These are phyloP conservation scores for Raddia distichophylla DNA, from an alignment of 176 grass and related monocot genomes.

Conservation along the genomic window DNA sequence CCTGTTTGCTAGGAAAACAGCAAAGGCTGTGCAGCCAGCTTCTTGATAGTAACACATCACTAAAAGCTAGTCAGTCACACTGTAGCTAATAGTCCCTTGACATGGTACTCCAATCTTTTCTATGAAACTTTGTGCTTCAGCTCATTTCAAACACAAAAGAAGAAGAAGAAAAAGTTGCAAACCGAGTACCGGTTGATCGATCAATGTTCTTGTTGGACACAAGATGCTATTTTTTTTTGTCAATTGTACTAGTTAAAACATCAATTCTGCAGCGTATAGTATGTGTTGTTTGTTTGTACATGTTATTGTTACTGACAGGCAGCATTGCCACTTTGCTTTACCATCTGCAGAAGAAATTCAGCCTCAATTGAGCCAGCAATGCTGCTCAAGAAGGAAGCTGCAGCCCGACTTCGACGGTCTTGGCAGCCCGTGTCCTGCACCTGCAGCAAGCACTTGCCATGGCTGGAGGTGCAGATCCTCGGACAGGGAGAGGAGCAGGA, in stretches of 20 bases:
- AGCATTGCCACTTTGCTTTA: neutral
- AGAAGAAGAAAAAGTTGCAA: neutral
- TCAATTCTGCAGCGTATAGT: neutral
- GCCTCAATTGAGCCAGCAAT: neutral
- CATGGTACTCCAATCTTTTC: neutral
- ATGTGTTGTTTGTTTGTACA: neutral
- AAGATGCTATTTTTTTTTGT: neutral
- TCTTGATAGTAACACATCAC: slow-evolving; percentile 22
- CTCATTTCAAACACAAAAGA: neutral
- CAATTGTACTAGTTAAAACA: neutral
- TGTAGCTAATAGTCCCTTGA: neutral
- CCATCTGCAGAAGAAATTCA: slow-evolving; percentile 44
- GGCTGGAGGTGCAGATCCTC: slow-evolving; percentile 11
- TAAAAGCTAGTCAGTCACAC: neutral
- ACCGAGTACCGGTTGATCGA: neutral
- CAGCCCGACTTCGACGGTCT: slow-evolving; percentile 7
- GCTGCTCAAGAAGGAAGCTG: slow-evolving; percentile 38
- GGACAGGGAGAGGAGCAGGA: slow-evolving; percentile 22
- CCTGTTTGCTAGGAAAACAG: slow-evolving; percentile 25
- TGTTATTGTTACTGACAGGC: slow-evolving; percentile 20
- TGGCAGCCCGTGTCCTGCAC: neutral
- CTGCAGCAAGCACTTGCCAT: neutral
- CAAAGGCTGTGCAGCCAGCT: slow-evolving; percentile 24
- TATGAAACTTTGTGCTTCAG: neutral
- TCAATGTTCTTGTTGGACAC: neutral